A percentile compares a stretch with the other conserved stretches of the same genome.
Evolutionary conservation across 768 basidiomycete genomes (phyloP).

Genomic region (Cystobasidium onofrii): DNA sequence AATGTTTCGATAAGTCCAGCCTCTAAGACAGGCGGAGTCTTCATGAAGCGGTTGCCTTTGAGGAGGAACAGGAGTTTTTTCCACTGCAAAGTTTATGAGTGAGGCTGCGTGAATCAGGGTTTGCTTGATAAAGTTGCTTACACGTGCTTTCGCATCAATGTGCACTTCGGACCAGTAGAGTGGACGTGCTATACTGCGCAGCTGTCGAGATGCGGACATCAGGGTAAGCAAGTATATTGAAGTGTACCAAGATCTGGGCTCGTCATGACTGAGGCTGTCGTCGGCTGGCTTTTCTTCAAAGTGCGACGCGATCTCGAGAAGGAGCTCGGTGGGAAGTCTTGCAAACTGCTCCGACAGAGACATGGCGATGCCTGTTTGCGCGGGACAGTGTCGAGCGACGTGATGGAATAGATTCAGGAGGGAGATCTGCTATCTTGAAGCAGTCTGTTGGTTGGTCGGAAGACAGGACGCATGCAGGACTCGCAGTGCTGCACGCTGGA

Average conservation of each 20-base stretch:
- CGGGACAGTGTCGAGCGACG: too few relatives aligned
- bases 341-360: neutral
- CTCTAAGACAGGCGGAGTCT: neutral
- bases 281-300: neutral
- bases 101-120: too few relatives aligned
- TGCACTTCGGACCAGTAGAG: neutral
- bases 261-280: neutral
- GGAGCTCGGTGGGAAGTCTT: conserved; percentile 11
- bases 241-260: neutral
- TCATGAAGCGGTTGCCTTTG: conserved; percentile 18
- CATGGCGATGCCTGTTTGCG: neutral
- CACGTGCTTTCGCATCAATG: neutral
- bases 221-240: neutral
- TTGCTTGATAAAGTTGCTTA: neutral
- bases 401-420: too few relatives aligned
- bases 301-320: neutral
- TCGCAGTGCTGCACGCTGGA: too few relatives aligned
- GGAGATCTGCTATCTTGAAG: too few relatives aligned
- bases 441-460: too few relatives aligned
- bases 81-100: neutral
- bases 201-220: neutral
- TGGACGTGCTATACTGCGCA: neutral
- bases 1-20: neutral
- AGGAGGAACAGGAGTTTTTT: neutral
- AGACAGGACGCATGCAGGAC: too few relatives aligned